Percentiles rank a stretch among this genome's conserved stretches.
phyloP scores from a whole-genome alignment of 1,284 basidiomycete genomes.

The Coriolopsis trogii region DNA sequence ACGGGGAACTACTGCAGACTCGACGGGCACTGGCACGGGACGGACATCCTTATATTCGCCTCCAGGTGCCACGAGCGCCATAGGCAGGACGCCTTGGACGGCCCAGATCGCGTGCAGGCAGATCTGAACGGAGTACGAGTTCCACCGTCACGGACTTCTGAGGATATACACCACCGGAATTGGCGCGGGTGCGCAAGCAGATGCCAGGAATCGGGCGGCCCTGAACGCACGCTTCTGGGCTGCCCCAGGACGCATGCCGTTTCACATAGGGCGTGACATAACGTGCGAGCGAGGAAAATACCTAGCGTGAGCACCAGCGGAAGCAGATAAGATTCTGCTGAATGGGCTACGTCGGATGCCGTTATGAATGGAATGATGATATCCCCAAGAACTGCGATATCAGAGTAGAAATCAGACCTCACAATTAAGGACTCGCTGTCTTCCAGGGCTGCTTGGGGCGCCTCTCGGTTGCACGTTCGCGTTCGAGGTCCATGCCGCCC shows the following conservation, averaged over 20 bases:
- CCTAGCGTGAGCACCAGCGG: slow-evolving; percentile 21
- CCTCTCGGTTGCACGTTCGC: slow-evolving; percentile 5
- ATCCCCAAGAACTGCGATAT: slow-evolving; percentile 24
- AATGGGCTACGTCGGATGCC: slow-evolving; percentile 29
- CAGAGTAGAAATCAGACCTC: slow-evolving; percentile 25
- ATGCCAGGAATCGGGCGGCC: slow-evolving; percentile 31
- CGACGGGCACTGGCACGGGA: slow-evolving; percentile 23
- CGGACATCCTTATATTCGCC: slow-evolving; percentile 31
- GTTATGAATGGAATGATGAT: slow-evolving; percentile 32
- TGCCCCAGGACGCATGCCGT: slow-evolving; percentile 25
- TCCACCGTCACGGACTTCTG: slow-evolving; percentile 24
- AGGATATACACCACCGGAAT: slow-evolving; percentile 30
- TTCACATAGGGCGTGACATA: slow-evolving; percentile 31
- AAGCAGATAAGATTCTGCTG: slow-evolving; percentile 32
- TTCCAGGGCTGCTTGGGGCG: slow-evolving; percentile 9
- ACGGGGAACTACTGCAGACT: slow-evolving; percentile 23
- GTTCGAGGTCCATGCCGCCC: slow-evolving; percentile 16
- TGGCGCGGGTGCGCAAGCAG: slow-evolving; percentile 20
- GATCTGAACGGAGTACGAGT: slow-evolving; percentile 27
- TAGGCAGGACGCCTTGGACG: slow-evolving; percentile 27
- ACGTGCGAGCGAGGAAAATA: slow-evolving; percentile 29
- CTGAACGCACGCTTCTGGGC: slow-evolving; percentile 32
- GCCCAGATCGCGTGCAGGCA: slow-evolving; percentile 26
- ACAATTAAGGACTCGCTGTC: slow-evolving; percentile 9
- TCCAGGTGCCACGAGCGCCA: slow-evolving; percentile 24